phyloP scores from a whole-genome alignment of 129 eudicot species.

The Tagetes patula region DNA sequence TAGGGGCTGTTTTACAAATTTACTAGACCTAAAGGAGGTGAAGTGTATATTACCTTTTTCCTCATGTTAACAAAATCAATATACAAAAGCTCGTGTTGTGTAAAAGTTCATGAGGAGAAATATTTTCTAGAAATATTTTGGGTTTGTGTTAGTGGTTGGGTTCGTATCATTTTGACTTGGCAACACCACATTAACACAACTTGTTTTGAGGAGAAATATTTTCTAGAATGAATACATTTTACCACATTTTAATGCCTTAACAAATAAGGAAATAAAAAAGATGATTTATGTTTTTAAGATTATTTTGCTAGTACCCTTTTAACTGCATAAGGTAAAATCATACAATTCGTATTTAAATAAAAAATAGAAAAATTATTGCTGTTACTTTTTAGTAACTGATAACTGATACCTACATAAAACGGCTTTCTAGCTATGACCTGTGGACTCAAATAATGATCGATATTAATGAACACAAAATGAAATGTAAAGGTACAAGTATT shows the following conservation, averaged over 20 bases:
- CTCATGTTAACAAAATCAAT: too few relatives aligned
- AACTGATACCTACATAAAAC: background rate
- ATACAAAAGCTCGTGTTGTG: too few relatives aligned
- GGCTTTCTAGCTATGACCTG: background rate
- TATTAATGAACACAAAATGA: conserved; percentile 2
- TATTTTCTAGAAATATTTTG: too few relatives aligned
- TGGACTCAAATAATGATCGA: conserved; percentile 1
- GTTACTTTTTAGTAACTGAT: background rate
- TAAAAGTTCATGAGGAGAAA: too few relatives aligned
- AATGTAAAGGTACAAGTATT: conserved; percentile 1
- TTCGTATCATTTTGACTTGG: too few relatives aligned
- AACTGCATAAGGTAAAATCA: background rate
- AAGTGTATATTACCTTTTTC: conserved; percentile 7
- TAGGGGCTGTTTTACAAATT: conserved; percentile 10
- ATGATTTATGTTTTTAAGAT: background rate
- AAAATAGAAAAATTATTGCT: too few relatives aligned
- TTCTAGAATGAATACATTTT: too few relatives aligned
- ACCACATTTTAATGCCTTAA: too few relatives aligned
- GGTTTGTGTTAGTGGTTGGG: too few relatives aligned
- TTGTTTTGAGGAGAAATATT: too few relatives aligned
- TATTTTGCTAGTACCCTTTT: background rate
- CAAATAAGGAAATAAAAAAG: background rate
- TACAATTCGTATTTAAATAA: background rate
- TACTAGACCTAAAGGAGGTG: conserved; percentile 13
- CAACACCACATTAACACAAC: too few relatives aligned